Percentiles rank a stretch among this genome's conserved stretches.
Conservation (phyloP, 2,329 filamentous ascomycete genomes). For the Pestalotiopsis sp. region DNA sequence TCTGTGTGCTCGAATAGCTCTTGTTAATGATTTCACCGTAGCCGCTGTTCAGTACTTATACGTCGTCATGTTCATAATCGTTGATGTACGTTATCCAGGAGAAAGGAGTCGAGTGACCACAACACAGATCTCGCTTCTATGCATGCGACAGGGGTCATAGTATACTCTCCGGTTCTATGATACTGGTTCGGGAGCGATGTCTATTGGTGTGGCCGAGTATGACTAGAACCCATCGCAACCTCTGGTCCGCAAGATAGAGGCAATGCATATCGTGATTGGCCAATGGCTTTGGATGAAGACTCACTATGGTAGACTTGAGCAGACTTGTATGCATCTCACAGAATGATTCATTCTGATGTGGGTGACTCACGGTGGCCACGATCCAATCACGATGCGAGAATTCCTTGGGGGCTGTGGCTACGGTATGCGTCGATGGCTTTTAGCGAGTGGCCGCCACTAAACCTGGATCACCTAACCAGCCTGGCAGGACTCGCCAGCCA, state of each 20-base stretch:
- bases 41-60: neutral
- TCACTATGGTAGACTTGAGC: neutral
- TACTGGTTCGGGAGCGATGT: neutral
- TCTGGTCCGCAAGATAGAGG: neutral
- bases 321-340: neutral
- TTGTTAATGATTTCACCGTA: neutral
- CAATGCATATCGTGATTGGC: neutral
- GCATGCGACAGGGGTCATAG: neutral
- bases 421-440: neutral
- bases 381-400: neutral
- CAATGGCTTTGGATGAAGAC: neutral
- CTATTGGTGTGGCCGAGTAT: neutral
- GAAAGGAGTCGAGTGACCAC: neutral
- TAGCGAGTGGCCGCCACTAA: neutral
- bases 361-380: neutral
- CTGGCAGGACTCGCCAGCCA: no score
- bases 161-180: neutral
- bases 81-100: neutral
- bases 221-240: neutral
- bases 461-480: neutral
- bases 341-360: neutral
- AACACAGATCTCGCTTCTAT: neutral
- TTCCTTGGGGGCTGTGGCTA: neutral
- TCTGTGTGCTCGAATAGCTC: neutral
- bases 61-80: neutral